A percentile compares a stretch with the other conserved stretches of the same genome.
phyloP scores from a whole-genome alignment of 2,329 filamentous ascomycete genomes.

The Sclerotinia trifoliorum region DNA sequence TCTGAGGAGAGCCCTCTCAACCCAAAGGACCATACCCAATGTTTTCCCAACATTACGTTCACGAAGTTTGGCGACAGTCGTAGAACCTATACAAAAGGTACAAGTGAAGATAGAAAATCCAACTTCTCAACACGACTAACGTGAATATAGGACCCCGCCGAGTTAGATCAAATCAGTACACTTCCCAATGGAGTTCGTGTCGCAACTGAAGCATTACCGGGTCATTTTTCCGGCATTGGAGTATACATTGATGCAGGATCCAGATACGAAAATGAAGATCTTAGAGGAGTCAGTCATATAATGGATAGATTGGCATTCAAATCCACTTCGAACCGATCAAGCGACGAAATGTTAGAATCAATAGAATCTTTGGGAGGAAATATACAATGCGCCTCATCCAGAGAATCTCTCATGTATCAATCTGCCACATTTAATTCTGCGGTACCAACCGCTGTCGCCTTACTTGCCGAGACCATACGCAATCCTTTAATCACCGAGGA shows the following conservation, averaged over 20 bases:
- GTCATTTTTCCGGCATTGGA: slow-evolving; percentile 91
- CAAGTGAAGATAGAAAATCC: not conserved
- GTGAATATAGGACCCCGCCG: slow-evolving; percentile 67
- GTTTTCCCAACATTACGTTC: slow-evolving; percentile 34
- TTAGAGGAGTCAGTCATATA: slow-evolving; percentile 92
- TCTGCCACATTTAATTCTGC: slow-evolving; percentile 95
- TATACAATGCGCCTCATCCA: slow-evolving; percentile 92
- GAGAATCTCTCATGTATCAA: slow-evolving; percentile 98
- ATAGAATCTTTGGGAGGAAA: slow-evolving; percentile 90
- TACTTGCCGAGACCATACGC: slow-evolving; percentile 92
- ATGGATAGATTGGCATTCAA: slow-evolving; percentile 97
- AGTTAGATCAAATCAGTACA: slow-evolving; percentile 83
- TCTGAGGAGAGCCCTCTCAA: slow-evolving; percentile 30
- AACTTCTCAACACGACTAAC: slow-evolving; percentile 27
- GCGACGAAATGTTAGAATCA: slow-evolving; percentile 83
- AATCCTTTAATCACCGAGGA: slow-evolving; percentile 80
- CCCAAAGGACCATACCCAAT: slow-evolving; percentile 25
- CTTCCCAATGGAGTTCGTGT: slow-evolving; percentile 91
- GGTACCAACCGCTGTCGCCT: slow-evolving; percentile 74
- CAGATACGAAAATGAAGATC: slow-evolving; percentile 80
- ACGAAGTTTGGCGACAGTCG: slow-evolving; percentile 38
- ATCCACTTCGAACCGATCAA: slow-evolving; percentile 67
- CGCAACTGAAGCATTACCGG: slow-evolving; percentile 89
- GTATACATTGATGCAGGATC: slow-evolving; percentile 96
- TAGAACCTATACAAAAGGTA: slow-evolving; percentile 41